Evolutionary conservation across 2,329 filamentous ascomycete genomes (phyloP).

Genomic region (Metarhizium robertsii): DNA sequence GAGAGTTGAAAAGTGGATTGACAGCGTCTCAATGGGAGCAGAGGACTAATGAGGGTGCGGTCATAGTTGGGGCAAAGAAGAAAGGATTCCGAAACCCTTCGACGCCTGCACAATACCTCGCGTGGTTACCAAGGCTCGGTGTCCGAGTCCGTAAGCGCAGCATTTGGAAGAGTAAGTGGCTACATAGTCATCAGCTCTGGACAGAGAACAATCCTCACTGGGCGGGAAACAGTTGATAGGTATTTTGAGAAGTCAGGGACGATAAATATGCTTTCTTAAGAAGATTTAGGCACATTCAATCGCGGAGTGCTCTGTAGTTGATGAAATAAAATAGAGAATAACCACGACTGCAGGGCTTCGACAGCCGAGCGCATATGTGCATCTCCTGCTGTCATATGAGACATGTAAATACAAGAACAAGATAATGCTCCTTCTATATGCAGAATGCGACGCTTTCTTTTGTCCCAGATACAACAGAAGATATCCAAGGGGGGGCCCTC

Average conservation of each 20-base stretch:
- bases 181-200: no score
- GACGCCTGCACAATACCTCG: background rate
- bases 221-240: no score
- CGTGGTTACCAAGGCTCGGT: background rate
- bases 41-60: background rate
- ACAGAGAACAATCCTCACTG: no score
- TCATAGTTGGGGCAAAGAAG: background rate
- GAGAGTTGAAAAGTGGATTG: background rate
- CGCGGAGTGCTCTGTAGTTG: background rate
- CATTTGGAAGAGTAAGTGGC: no score
- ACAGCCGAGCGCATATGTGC: background rate
- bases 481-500: background rate
- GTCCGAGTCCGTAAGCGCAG: no score
- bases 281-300: background rate
- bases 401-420: background rate
- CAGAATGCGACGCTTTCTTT: background rate
- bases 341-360: background rate
- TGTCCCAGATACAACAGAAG: background rate
- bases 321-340: background rate
- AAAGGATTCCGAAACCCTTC: background rate
- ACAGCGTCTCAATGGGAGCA: background rate
- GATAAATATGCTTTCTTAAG: background rate
- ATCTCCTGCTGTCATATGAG: background rate
- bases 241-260: background rate
- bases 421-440: background rate